Conservation (phyloP, 371 early-diverging fungal species). For the Dichotomocladium elegans region DNA sequence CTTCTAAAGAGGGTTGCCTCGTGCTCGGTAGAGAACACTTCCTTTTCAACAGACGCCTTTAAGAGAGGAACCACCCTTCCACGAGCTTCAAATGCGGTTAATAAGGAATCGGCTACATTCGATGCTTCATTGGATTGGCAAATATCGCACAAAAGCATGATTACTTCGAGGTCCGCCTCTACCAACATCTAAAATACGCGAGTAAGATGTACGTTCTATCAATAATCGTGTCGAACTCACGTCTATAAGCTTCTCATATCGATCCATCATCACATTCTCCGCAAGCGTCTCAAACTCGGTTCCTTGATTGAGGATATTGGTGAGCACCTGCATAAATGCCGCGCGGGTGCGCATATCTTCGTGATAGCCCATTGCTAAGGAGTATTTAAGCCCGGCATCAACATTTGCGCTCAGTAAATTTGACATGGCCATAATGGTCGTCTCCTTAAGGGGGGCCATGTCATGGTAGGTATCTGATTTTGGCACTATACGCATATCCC, state of each 20-base stretch:
- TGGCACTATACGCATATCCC: no score
- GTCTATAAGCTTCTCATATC: constrained; percentile 73
- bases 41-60: constrained; percentile 73
- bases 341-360: constrained; percentile 87
- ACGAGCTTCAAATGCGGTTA: constrained; percentile 77
- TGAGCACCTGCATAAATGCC: constrained; percentile 88
- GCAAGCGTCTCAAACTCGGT: no score
- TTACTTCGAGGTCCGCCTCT: constrained; percentile 68
- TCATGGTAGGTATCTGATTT: constrained; percentile 34
- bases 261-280: constrained; percentile 62
- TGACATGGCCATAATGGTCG: constrained; percentile 82
- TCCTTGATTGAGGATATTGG: constrained; percentile 83
- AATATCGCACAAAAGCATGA: constrained; percentile 83
- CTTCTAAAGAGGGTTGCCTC: constrained; percentile 87
- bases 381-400: constrained; percentile 84
- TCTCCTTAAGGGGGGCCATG: constrained; percentile 67
- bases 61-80: constrained; percentile 64
- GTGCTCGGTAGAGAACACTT: constrained; percentile 75
- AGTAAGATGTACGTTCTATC: constrained; percentile 39
- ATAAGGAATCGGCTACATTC: constrained; percentile 70
- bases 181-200: constrained; percentile 50
- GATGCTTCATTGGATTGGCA: constrained; percentile 81
- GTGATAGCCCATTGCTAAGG: constrained; percentile 86
- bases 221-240: no score
- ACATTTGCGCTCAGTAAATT: constrained; percentile 87